Evolutionary conservation across 2,329 filamentous ascomycete species (phyloP).

Genomic region (Fusarium tupiense): DNA sequence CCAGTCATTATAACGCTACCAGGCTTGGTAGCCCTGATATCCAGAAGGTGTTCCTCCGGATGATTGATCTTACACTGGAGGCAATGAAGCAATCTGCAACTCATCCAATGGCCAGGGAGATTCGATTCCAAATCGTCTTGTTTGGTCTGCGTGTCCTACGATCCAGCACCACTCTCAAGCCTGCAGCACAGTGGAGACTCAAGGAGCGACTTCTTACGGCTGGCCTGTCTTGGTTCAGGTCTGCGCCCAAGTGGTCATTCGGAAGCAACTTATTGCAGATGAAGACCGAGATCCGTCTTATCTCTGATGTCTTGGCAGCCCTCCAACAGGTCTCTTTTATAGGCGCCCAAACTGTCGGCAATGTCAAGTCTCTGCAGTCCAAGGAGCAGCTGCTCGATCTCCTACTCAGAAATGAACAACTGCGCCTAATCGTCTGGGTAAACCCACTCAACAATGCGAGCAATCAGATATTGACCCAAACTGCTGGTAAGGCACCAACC

Average conservation of each 20-base stretch:
- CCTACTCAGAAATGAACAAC: slow-evolving; percentile 85
- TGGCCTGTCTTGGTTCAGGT: slow-evolving; percentile 87
- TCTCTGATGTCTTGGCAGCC: slow-evolving; percentile 76
- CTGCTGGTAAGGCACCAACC: slow-evolving; percentile 51
- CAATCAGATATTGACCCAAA: slow-evolving; percentile 51
- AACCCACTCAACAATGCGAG: slow-evolving; percentile 74
- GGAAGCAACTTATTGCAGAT: slow-evolving; percentile 93
- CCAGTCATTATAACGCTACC: slow-evolving; percentile 93
- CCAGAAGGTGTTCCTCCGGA: slow-evolving; percentile 81
- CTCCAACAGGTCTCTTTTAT: slow-evolving; percentile 73
- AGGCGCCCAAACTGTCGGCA: slow-evolving; percentile 61
- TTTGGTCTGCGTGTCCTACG: slow-evolving; percentile 83
- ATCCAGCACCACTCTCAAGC: slow-evolving; percentile 73
- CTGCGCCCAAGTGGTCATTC: slow-evolving; percentile 89
- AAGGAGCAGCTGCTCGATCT: slow-evolving; percentile 87
- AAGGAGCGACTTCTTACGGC: slow-evolving; percentile 91
- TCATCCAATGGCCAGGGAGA: slow-evolving; percentile 89
- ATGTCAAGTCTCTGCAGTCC: slow-evolving; percentile 72
- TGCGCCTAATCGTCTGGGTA: slow-evolving; percentile 88
- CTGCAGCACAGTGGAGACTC: slow-evolving; percentile 77
- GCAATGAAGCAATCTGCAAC: slow-evolving; percentile 75
- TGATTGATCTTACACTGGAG: slow-evolving; percentile 82
- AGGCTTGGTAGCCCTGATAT: slow-evolving; percentile 85
- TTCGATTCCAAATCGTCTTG: slow-evolving; percentile 88
- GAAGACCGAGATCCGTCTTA: slow-evolving; percentile 87